phyloP scores from a whole-genome alignment of 495 filamentous ascomycete species.

The Podospora didyma region DNA sequence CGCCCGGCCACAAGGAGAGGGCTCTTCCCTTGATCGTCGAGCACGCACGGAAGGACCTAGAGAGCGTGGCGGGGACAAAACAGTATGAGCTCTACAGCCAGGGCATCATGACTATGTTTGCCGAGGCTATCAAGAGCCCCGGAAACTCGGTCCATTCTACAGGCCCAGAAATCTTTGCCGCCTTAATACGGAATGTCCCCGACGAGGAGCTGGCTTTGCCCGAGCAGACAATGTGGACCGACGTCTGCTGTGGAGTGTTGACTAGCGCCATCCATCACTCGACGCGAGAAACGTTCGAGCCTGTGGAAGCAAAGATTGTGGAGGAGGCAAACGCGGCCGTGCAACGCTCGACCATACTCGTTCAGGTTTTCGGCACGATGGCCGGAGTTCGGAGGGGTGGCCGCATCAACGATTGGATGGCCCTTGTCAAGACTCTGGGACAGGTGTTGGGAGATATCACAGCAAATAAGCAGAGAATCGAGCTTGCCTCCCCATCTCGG shows the following conservation, averaged over 20 bases:
- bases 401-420: slow-evolving; percentile 69
- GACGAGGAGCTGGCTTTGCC: slow-evolving; percentile 43
- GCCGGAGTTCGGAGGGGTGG: slow-evolving; percentile 72
- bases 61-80: slow-evolving; percentile 45
- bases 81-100: slow-evolving; percentile 64
- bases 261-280: slow-evolving; percentile 80
- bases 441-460: slow-evolving; percentile 48
- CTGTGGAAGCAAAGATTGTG: slow-evolving; percentile 55
- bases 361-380: slow-evolving; percentile 62
- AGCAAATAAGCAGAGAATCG: slow-evolving; percentile 26
- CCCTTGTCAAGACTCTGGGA: slow-evolving; percentile 54
- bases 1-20: slow-evolving; percentile 66
- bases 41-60: slow-evolving; percentile 65
- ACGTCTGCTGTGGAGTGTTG: slow-evolving; percentile 69
- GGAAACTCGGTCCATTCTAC: slow-evolving; percentile 77
- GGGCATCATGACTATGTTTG: slow-evolving; percentile 86
- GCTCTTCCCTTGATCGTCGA: slow-evolving; percentile 65
- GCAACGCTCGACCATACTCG: slow-evolving; percentile 47
- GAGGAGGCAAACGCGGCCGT: slow-evolving; percentile 37
- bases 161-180: slow-evolving; percentile 63
- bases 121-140: slow-evolving; percentile 81
- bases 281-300: slow-evolving; percentile 60
- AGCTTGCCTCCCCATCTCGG: slow-evolving; percentile 38
- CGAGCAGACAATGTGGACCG: slow-evolving; percentile 46
- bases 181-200: slow-evolving; percentile 52